Evolutionary conservation across 495 filamentous ascomycete species (phyloP), one percentile per base, ranked within the genome.

Genomic region (Penicillium crystallinum): DNA sequence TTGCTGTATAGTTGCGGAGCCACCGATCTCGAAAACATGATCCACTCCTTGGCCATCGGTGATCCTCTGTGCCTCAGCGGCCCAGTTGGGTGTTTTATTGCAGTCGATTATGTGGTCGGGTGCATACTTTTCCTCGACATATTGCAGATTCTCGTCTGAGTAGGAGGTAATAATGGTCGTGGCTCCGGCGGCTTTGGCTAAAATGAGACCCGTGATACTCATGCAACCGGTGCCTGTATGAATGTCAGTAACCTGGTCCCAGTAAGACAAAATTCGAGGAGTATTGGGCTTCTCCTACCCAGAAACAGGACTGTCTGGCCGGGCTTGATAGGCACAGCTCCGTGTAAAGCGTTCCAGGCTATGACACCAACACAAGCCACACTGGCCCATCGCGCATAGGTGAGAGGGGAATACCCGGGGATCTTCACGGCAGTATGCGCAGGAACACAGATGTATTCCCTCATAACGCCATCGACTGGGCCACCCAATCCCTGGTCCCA

Each of bases 181-280:
- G 0, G 86, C 87, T 18, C 88, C 86, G 7, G 82, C 85, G 0
- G 86, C 85, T 62, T 88, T 89, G 37, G 88, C 88, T 49, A 90
- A 86, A 69, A 82, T 82, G 30, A 90, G 52, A 3, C 78, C 85
- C 53, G 89, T 89, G 21, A 89, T 77, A 47, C 77, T 81, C 21
- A 91, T 85, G 38, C 87, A 86, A 5, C 87, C 86, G 0, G 85
- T 89, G 4, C 87, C 69, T 62, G 45, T 12, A 17, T 10, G 23
- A 33, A 36, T 18, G n/a, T 49, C 27, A 39, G 7, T 33, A 2
- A 10, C 22, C 22, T 15, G 3, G 4, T 4, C 21, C 12, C 12
- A 25, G 7, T 22, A 42, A 17, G 34, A 36, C 14, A 7, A 36
- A 15, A 2, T n/a, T 4, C 15, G 14, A 15, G 8, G 15, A 6